Evolutionary conservation across 1,284 basidiomycete genomes (phyloP).

Genomic region (Papiliotrema laurentii): DNA sequence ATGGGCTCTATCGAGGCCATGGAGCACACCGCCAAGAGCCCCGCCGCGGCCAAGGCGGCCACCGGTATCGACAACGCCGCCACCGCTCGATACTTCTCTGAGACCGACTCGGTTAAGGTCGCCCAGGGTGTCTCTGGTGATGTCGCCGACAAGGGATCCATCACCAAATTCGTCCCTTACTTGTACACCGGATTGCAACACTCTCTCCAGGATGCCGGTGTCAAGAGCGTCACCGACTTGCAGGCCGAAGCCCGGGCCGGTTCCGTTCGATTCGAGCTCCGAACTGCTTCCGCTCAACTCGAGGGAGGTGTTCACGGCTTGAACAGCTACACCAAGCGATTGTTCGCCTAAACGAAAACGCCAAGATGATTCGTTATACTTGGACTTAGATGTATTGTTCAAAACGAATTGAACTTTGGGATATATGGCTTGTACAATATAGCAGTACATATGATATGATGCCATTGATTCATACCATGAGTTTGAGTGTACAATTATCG

Average conservation of each 20-base stretch:
- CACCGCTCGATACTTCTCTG: slow-evolving; percentile 95
- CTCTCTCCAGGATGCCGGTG: slow-evolving; percentile 91
- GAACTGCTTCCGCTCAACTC: slow-evolving; percentile 91
- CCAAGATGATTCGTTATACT: too few species aligned
- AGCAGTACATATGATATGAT: not conserved
- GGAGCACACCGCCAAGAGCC: slow-evolving; percentile 69
- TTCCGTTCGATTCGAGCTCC: slow-evolving; percentile 81
- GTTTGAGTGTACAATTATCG: too few species aligned
- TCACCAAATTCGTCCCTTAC: slow-evolving; percentile 88
- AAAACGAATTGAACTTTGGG: not conserved
- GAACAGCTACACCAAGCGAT: slow-evolving; percentile 64
- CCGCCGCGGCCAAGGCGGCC: slow-evolving; percentile 53
- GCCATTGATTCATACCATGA: not conserved
- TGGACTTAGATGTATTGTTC: not conserved
- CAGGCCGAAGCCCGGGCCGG: slow-evolving; percentile 62
- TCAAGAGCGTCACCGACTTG: slow-evolving; percentile 57
- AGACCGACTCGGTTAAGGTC: slow-evolving; percentile 90
- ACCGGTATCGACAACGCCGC: slow-evolving; percentile 83
- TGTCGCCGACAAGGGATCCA: slow-evolving; percentile 94
- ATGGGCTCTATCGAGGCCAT: slow-evolving; percentile 98
- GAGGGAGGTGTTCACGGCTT: slow-evolving; percentile 94
- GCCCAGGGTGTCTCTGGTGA: slow-evolving; percentile 96
- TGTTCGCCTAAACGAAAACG: slow-evolving; percentile 52
- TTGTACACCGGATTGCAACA: slow-evolving; percentile 90
- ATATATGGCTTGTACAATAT: not conserved